A percentile compares a stretch with the other conserved stretches of the same genome.
Conservation (phyloP, 345 rosid genomes). For the Cardamine resedifolia region DNA sequence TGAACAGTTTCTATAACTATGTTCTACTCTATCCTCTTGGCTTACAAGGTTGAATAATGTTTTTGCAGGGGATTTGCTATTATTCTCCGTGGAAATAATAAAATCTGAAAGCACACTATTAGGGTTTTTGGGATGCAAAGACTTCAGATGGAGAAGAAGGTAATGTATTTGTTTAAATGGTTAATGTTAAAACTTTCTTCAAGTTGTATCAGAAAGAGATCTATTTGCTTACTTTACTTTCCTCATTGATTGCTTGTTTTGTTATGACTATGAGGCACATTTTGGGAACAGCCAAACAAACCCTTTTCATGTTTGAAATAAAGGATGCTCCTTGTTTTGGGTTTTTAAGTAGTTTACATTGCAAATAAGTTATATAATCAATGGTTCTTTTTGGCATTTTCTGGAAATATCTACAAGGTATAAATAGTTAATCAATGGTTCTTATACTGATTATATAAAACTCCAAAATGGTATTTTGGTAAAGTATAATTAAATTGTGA, state of each 20-base stretch:
- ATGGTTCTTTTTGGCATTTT: conserved; percentile 16
- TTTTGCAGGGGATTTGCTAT: conserved; percentile 20
- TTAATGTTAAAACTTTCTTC: conserved; percentile 22
- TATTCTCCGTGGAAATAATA: conserved; percentile 37
- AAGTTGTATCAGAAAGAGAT: conserved; percentile 25
- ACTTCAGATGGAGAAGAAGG: conserved; percentile 28
- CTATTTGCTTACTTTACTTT: conserved; percentile 11
- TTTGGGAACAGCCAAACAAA: conserved; percentile 37
- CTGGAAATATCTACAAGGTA: background rate
- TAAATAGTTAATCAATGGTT: background rate
- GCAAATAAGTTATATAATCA: background rate
- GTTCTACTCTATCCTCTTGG: background rate
- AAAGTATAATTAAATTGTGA: background rate
- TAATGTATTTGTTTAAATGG: conserved; percentile 26
- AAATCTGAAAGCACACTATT: conserved; percentile 24
- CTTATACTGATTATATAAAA: background rate
- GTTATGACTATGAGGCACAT: conserved; percentile 17
- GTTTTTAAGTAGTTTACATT: conserved; percentile 6
- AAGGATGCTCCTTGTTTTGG: conserved; percentile 31
- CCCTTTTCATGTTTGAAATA: conserved; percentile 36
- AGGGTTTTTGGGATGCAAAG: conserved; percentile 20
- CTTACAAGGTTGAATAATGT: background rate
- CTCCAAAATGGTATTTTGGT: background rate
- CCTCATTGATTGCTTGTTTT: conserved; percentile 20
- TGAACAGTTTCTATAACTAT: background rate